Base-by-base conservation (phyloP, 352 stramenopile genomes). In the Pythium dissotocum region DNA sequence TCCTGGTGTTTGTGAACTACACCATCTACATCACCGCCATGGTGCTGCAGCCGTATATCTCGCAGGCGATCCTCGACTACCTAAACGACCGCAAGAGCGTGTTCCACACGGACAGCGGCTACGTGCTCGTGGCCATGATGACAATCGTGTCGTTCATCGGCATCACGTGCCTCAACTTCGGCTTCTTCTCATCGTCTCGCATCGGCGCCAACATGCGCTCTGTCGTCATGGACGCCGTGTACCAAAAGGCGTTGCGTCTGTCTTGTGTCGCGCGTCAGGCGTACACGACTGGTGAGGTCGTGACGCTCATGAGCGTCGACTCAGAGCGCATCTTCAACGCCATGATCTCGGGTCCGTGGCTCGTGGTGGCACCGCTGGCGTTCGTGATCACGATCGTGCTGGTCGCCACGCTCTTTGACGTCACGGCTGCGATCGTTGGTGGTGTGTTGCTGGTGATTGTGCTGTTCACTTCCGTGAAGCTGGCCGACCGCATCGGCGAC, bases 171-270 rank as follows among this genome's bases (percentile, higher is more conserved):
- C 64, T 78, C 18, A 73, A 80, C 57, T 77, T 67, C 70, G 67
- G 72, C 26, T 73, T 77, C 51, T 77, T 73, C 49, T 52, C 69
- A 24, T 70, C 67, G 14, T 70, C 59, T 0, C 70, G 75, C 24
- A 68, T 78, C 28, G 72, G 76, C 40, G 61, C 63, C 61, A 82
- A 82, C 65, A 71, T 75, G 64, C 75, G 74, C 36, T 72, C 61
- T 8, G 71, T 77, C 18, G 52, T 78, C 33, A 79, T 82, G 76
- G 67, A 82, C 61, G 63, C 52, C 13, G 76, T 82, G 16, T 82
- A 78, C 61, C 72, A 77, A 33, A 82, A 82, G 60, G 62, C 65
- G 1, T 63, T 82, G 10, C 60, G 65, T 0, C 67, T 82, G 32
- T 82, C 76, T 40, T 64, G 58, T 21, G 58, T 67, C 18, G 69